Conservation (phyloP, 139 green algal species). For the Volvox africanus region DNA sequence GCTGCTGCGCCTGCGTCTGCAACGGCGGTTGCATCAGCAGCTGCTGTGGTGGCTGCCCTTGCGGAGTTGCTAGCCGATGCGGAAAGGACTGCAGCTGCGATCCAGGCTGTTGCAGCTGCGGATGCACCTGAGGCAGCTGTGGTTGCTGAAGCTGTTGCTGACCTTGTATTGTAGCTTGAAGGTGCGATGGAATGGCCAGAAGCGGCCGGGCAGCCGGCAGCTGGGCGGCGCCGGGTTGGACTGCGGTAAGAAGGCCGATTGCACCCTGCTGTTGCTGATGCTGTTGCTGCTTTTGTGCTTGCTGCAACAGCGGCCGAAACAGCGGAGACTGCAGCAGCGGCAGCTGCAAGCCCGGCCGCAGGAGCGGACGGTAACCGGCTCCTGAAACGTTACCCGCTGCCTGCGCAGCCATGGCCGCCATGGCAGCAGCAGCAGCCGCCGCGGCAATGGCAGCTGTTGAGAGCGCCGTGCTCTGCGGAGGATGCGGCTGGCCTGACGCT, state of each 20-base stretch:
- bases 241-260: not conserved
- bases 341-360: not conserved
- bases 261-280: not conserved
- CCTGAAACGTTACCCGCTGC: not conserved
- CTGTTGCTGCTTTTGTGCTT: not conserved
- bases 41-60: slow-evolving; percentile 2
- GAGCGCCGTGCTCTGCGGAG: slow-evolving; percentile 2
- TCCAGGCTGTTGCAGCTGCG: slow-evolving; percentile 33
- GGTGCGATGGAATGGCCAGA: not conserved
- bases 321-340: slow-evolving; percentile 2
- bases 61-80: not conserved
- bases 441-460: slow-evolving; percentile 19
- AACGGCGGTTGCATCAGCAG: not conserved
- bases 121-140: not conserved
- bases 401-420: not conserved
- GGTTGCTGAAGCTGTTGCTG: not conserved
- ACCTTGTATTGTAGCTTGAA: not conserved
- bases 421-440: not conserved
- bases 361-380: not conserved
- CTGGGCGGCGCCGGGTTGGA: not conserved
- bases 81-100: not conserved
- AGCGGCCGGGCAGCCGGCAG: not conserved
- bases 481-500: not conserved
- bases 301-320: not conserved
- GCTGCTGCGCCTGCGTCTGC: not conserved